Conservation (phyloP, 805 yeast species). For the Candida andamanensis region DNA sequence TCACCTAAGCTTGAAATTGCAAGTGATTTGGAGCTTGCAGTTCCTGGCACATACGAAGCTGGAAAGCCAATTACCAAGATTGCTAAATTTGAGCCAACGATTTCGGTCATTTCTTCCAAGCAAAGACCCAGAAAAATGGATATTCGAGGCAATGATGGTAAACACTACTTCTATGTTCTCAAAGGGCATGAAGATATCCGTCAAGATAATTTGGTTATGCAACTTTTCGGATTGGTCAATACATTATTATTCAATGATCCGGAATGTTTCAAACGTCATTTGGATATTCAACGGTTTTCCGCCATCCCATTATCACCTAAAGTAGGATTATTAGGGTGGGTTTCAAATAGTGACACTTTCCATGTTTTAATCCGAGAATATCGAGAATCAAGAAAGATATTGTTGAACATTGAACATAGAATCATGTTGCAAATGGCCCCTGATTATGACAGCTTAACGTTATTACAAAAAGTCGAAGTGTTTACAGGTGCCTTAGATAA, state of each 20-base stretch:
- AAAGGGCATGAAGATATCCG: conserved; percentile 98
- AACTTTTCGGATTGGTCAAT: conserved; percentile 90
- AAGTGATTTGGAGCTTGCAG: conserved; percentile 75
- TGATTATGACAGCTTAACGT: conserved; percentile 82
- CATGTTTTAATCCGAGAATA: conserved; percentile 89
- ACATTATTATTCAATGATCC: conserved; percentile 84
- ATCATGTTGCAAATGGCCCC: conserved; percentile 98
- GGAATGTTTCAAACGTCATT: conserved; percentile 92
- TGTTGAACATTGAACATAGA: conserved; percentile 88
- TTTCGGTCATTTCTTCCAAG: conserved; percentile 86
- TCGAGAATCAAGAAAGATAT: conserved; percentile 84
- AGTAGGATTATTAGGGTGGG: conserved; percentile 97
- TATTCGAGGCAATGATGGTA: conserved; percentile 86
- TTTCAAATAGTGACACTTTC: conserved; percentile 94
- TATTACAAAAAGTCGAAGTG: conserved; percentile 91
- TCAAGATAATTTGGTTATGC: conserved; percentile 97
- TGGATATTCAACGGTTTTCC: conserved; percentile 86
- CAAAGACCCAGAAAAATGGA: conserved; percentile 89
- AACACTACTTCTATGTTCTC: conserved; percentile 71
- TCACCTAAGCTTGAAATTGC: conserved; percentile 86
- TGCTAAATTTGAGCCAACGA: conserved; percentile 69
- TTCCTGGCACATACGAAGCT: conserved; percentile 89
- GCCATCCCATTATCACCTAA: conserved; percentile 96
- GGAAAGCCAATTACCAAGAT: conserved; percentile 76
- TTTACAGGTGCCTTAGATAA: conserved; percentile 93